A percentile compares a stretch with the other conserved stretches of the same genome.
These are phyloP conservation scores for Zygoascus ofunaensis DNA, from an alignment of 805 yeast genomes.

Conservation along the genomic window DNA sequence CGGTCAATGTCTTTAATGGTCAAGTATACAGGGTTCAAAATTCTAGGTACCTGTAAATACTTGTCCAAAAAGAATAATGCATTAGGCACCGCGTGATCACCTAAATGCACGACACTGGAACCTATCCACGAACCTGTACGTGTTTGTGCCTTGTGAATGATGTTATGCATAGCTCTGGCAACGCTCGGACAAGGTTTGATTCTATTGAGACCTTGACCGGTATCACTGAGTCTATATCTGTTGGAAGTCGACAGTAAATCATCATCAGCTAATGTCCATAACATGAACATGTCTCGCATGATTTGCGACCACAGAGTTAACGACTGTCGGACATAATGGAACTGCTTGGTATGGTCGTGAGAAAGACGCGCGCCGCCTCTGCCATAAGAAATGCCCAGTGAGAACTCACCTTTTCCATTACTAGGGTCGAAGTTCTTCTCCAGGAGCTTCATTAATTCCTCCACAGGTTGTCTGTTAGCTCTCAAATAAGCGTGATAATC, in stretches of 20 bases:
- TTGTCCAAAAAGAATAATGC: conserved; percentile 72
- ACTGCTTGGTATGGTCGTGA: conserved; percentile 66
- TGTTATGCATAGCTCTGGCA: conserved; percentile 59
- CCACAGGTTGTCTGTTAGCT: conserved; percentile 59
- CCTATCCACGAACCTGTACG: conserved; percentile 68
- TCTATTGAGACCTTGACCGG: conserved; percentile 77
- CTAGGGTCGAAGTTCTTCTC: conserved; percentile 38
- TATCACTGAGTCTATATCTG: conserved; percentile 50
- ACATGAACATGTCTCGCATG: conserved; percentile 65
- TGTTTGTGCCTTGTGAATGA: conserved; percentile 55
- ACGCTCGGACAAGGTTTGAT: conserved; percentile 65
- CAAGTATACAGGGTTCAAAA: conserved; percentile 61
- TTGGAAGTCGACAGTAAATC: conserved; percentile 49
- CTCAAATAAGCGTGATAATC: conserved; percentile 68
- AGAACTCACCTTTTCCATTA: conserved; percentile 31
- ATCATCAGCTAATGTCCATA: conserved; percentile 71
- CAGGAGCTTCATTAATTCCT: conserved; percentile 48
- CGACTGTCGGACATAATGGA: conserved; percentile 66
- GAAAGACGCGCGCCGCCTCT: conserved; percentile 60
- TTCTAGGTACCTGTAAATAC: conserved; percentile 70
- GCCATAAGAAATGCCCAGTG: conserved; percentile 59
- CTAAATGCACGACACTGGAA: conserved; percentile 68
- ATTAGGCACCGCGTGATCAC: conserved; percentile 79
- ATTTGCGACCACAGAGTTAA: conserved; percentile 66
- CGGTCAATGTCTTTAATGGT: conserved; percentile 48